These are phyloP conservation scores for Trichoderma harzianum DNA, from an alignment of 2,329 filamentous ascomycete genomes.

Conservation along the genomic window DNA sequence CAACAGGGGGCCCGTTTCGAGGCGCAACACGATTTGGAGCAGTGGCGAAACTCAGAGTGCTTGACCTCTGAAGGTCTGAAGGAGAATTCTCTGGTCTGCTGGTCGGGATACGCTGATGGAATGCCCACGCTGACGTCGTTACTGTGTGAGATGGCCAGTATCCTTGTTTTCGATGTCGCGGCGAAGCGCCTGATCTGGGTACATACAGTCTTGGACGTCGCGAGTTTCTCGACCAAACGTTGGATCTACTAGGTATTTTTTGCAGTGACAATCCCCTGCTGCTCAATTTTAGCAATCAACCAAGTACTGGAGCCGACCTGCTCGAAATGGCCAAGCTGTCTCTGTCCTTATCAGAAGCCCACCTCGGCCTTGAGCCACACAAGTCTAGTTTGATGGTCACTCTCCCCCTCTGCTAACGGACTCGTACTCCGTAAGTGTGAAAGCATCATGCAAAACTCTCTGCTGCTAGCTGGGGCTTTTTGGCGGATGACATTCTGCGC, in stretches of 20 bases:
- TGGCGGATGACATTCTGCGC: constrained; percentile 1
- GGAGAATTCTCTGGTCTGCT: neutral
- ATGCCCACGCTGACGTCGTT: neutral
- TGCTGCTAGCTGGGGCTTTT: neutral
- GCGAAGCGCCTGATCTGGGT: neutral
- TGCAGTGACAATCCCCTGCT: neutral
- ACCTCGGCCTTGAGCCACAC: neutral
- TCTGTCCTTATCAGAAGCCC: neutral
- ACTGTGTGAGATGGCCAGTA: neutral
- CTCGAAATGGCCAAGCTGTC: neutral
- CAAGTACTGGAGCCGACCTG: neutral
- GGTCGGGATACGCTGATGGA: neutral
- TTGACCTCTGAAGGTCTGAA: neutral
- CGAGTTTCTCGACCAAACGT: neutral
- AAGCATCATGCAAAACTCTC: neutral
- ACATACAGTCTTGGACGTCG: neutral
- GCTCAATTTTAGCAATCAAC: neutral
- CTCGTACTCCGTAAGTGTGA: neutral
- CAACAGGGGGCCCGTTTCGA: constrained; percentile 1
- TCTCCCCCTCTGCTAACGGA: neutral
- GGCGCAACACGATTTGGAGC: neutral
- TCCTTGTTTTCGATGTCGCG: neutral
- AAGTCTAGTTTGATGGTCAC: neutral
- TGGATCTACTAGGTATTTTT: neutral
- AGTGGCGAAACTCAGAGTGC: constrained; percentile 8